Percentiles rank a stretch among this genome's conserved stretches.
These are phyloP conservation scores for Globisporangium abappressorium DNA, from an alignment of 352 stramenopile species.

Conservation along the genomic window DNA sequence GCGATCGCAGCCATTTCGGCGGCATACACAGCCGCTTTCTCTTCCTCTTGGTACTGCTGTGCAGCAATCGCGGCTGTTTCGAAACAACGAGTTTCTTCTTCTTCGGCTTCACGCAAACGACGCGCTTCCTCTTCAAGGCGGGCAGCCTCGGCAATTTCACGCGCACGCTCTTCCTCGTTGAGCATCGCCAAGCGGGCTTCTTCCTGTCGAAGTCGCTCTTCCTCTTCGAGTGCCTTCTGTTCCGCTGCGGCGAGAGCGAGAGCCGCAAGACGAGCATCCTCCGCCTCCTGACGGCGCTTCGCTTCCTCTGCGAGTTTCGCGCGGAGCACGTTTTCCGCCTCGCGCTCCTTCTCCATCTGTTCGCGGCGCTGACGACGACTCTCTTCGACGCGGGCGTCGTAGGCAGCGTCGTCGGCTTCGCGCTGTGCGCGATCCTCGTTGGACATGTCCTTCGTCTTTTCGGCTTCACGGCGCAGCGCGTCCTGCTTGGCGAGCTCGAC, in stretches of 20 bases:
- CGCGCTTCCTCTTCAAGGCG: slow-evolving; percentile 5
- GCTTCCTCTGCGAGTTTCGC: slow-evolving; percentile 43
- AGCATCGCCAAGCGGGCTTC: slow-evolving; percentile 11
- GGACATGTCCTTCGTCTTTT: slow-evolving; percentile 61
- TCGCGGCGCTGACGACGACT: slow-evolving; percentile 71
- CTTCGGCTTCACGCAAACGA: slow-evolving; percentile 8
- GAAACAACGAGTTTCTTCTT: neutral
- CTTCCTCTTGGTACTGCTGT: slow-evolving; percentile 33
- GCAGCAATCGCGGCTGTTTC: slow-evolving; percentile 19
- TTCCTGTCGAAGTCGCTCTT: slow-evolving; percentile 14
- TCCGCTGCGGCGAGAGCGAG: slow-evolving; percentile 12
- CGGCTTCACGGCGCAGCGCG: slow-evolving; percentile 57
- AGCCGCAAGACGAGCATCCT: slow-evolving; percentile 14
- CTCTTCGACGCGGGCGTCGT: slow-evolving; percentile 79
- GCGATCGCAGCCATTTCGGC: slow-evolving; percentile 16
- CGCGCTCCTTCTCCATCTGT: slow-evolving; percentile 67
- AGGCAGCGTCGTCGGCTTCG: slow-evolving; percentile 50
- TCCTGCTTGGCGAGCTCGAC: slow-evolving; percentile 70
- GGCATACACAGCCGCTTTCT: slow-evolving; percentile 31
- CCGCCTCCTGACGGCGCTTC: slow-evolving; percentile 17
- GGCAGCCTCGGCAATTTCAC: slow-evolving; percentile 6
- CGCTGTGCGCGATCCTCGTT: slow-evolving; percentile 53
- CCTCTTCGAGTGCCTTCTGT: slow-evolving; percentile 12
- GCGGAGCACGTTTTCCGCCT: slow-evolving; percentile 50
- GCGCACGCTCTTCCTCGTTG: slow-evolving; percentile 7